These are phyloP conservation scores for Seiridium cupressi DNA, from an alignment of 2,329 filamentous ascomycete species.

Conservation along the genomic window DNA sequence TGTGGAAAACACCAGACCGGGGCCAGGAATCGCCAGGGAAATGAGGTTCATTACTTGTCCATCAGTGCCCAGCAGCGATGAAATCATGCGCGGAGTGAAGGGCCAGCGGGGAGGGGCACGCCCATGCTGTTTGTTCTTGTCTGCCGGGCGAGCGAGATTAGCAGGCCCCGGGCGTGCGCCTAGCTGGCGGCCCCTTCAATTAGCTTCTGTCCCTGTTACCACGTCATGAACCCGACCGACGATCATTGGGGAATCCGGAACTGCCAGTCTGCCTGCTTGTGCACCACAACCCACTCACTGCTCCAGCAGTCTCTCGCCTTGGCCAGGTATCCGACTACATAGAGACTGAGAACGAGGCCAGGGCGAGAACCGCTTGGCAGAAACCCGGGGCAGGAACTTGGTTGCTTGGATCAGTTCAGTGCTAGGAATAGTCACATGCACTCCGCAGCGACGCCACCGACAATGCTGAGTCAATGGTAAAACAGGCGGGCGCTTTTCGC, in stretches of 20 bases:
- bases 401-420: not conserved
- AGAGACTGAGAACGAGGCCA: no score
- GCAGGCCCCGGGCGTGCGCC: not conserved
- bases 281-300: no score
- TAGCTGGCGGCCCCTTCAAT: constrained; percentile 5
- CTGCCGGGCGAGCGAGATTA: not conserved
- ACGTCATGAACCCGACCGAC: constrained; percentile 1
- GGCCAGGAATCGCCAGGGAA: not conserved
- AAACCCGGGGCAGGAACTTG: not conserved
- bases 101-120: not conserved
- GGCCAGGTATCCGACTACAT: no score
- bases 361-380: no score
- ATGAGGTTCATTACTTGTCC: not conserved
- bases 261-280: not conserved
- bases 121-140: not conserved
- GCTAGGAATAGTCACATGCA: no score
- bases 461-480: not conserved
- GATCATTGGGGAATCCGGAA: constrained; percentile 3
- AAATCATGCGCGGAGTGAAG: not conserved
- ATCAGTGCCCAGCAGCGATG: not conserved
- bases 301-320: no score
- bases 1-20: not conserved
- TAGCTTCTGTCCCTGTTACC: not conserved
- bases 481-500: not conserved
- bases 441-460: not conserved